These are phyloP conservation scores for Apophysomyces ossiformis DNA, from an alignment of 371 early-diverging fungal species.

Conservation along the genomic window DNA sequence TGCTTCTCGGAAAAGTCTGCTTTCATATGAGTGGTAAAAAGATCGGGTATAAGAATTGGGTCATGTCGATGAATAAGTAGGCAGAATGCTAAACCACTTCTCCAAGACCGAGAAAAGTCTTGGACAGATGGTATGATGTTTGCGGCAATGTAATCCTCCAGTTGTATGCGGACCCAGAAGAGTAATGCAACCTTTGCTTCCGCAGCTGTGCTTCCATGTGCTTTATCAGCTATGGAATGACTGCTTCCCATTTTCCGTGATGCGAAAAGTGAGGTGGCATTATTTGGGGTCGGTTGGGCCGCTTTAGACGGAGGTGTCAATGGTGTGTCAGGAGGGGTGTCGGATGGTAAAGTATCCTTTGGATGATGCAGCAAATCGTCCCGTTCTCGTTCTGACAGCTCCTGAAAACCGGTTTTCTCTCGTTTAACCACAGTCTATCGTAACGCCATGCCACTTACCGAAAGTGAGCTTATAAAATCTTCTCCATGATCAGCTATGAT, in stretches of 20 bases:
- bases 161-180: constrained; percentile 70
- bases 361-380: constrained; percentile 8
- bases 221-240: constrained; percentile 8
- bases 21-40: constrained; percentile 41
- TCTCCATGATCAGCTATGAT: neutral
- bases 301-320: constrained; percentile 15
- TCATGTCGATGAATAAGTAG: constrained; percentile 72
- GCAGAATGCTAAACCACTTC: constrained; percentile 72
- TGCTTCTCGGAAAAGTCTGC: constrained; percentile 25
- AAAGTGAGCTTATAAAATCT: constrained; percentile 1
- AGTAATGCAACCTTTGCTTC: constrained; percentile 62
- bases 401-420: constrained; percentile 9
- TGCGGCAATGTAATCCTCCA: constrained; percentile 57
- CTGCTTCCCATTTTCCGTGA: constrained; percentile 19
- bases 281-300: constrained; percentile 12
- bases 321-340: constrained; percentile 12
- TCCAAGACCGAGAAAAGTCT: constrained; percentile 75
- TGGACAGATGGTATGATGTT: constrained; percentile 57
- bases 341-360: constrained; percentile 8
- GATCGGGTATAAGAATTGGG: constrained; percentile 62
- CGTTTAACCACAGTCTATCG: neutral
- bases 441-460: constrained; percentile 7
- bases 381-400: constrained; percentile 11
- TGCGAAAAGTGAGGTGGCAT: constrained; percentile 26
- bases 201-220: constrained; percentile 18